Evolutionary conservation across 306 rosid species (phyloP).

Genomic region (Carpinus viminea): DNA sequence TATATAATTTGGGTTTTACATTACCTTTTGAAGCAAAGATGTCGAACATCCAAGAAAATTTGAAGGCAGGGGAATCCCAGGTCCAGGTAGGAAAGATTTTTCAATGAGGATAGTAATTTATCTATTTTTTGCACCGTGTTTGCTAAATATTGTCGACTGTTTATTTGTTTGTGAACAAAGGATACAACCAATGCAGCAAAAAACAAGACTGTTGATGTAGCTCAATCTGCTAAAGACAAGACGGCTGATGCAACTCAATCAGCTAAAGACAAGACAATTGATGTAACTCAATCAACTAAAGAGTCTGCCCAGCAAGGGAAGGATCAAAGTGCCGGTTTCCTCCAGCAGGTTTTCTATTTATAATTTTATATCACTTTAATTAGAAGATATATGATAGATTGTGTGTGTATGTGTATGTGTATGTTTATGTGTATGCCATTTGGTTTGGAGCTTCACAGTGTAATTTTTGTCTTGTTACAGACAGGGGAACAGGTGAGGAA

Average conservation of each 20-base stretch:
- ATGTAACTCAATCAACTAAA: slow-evolving; percentile 38
- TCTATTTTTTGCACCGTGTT: neutral
- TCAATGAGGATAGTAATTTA: neutral
- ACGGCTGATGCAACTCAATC: neutral
- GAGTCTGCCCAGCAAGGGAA: slow-evolving; percentile 38
- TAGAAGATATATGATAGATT: too few species aligned
- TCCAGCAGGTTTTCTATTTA: slow-evolving; percentile 45
- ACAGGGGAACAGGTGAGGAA: slow-evolving; percentile 60
- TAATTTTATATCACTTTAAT: too few species aligned
- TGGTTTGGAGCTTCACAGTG: neutral
- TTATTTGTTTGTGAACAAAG: slow-evolving; percentile 20
- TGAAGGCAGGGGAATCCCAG: slow-evolving; percentile 44
- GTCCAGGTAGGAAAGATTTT: slow-evolving; percentile 28
- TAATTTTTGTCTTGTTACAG: slow-evolving; percentile 29
- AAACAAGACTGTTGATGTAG: too few species aligned
- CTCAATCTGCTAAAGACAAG: too few species aligned
- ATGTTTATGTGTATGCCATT: too few species aligned
- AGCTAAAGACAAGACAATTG: slow-evolving; percentile 35
- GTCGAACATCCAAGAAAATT: slow-evolving; percentile 54
- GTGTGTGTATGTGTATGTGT: too few species aligned
- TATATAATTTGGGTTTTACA: neutral
- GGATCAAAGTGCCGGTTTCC: slow-evolving; percentile 50
- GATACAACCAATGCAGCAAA: slow-evolving; percentile 37
- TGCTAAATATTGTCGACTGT: too few species aligned
- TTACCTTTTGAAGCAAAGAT: slow-evolving; percentile 29